Evolutionary conservation across 352 stramenopile species (phyloP).

Genomic region (Lagenidium sp.): DNA sequence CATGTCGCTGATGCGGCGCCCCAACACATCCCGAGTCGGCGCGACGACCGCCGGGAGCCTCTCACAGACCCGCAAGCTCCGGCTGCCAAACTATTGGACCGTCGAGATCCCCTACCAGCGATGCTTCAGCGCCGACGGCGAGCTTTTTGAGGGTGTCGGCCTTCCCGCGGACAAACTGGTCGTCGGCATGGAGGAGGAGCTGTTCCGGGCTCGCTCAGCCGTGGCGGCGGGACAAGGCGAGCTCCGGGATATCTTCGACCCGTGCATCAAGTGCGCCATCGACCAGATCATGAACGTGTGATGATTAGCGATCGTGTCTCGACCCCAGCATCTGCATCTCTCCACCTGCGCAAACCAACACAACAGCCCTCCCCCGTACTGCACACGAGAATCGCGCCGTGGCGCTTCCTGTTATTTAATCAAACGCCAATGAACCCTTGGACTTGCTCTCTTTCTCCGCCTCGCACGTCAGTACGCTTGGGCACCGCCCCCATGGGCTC

Average conservation of each 20-base stretch:
- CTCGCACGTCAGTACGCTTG: conserved; percentile 6
- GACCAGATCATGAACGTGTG: conserved; percentile 59
- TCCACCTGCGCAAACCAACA: no score
- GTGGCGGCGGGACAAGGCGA: background rate
- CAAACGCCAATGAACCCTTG: background rate
- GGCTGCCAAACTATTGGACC: conserved; percentile 78
- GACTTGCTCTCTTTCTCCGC: background rate
- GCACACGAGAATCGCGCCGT: no score
- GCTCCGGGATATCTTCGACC: conserved; percentile 25
- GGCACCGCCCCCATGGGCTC: no score
- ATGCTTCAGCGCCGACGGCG: conserved; percentile 53
- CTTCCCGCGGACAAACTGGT: conserved; percentile 45
- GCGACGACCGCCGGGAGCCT: conserved; percentile 45
- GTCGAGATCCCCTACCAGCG: conserved; percentile 71
- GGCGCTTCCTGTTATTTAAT: no score
- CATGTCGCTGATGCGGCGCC: conserved; percentile 54
- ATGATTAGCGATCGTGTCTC: no score
- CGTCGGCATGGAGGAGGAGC: conserved; percentile 11
- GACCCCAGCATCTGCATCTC: no score
- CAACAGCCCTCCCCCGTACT: no score
- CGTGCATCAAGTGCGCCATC: conserved; percentile 58
- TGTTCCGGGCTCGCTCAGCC: conserved; percentile 3
- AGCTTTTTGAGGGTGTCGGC: conserved; percentile 50
- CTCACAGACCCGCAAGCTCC: conserved; percentile 47
- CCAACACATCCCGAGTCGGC: conserved; percentile 53